Evolutionary conservation across 495 filamentous ascomycete species (phyloP), one percentile per base, ranked within the genome.

Genomic region (Annulohypoxylon bovei): DNA sequence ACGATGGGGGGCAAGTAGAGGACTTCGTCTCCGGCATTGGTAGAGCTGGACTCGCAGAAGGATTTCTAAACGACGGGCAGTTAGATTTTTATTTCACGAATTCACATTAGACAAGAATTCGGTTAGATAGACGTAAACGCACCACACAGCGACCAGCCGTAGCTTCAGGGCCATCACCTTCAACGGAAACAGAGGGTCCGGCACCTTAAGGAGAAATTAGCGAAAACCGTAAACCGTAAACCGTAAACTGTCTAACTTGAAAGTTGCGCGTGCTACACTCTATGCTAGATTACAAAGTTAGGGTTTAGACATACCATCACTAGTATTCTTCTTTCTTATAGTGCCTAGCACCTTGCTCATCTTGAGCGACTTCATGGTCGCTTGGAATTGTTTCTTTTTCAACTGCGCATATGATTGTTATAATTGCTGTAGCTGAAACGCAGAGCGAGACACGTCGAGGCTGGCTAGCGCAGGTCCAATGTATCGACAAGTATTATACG

Each of bases 1-100:
- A 99, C 96, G 70, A 99, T 98, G 27, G 88, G 84, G 6, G 96
- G 95, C n/a, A 99, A 91, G 72, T 92, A 92, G 37, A 97, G 88
- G 64, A 96, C 93, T 81, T 98, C 95, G 73, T 93, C 91, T 84
- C 93, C 91, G 68, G 85, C 78, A 69, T 88, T 85, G 66, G 83
- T 85, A 11, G 90, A 86, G 59, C 85, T 86, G 23, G 91, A 92
- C 78, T 93, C 89, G 85, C 93, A 97, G 77, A 98, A 98, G 72
- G 78, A 75, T 78, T 79, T 81, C 81, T 85, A 62, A 22, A 40
- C 47, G 28, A 23, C 53, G 62, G 57, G 64, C 44, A 62, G 56
- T 44, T 70, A 57, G 50, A 54, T 5, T 32, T 77, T 67, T 63
- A 54, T 5, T 32, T 77, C 69, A 61, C 62, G 40, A 37, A 49